These are phyloP conservation scores for Plasmodium knowlesi DNA, from an alignment of 169 alveolate species.

Conservation along the genomic window DNA sequence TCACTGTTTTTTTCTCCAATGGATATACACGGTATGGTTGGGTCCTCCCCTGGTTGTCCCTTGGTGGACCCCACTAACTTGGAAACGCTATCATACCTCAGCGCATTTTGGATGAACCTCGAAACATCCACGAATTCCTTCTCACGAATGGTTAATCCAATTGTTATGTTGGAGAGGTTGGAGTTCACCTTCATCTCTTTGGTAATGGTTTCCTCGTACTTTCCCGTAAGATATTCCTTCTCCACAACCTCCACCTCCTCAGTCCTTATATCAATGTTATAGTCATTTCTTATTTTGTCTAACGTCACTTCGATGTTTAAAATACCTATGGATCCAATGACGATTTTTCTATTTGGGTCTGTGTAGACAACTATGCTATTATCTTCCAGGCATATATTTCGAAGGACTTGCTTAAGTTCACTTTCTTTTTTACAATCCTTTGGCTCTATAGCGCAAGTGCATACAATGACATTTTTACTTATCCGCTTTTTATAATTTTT, in stretches of 20 bases:
- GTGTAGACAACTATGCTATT: conserved; percentile 40
- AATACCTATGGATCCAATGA: conserved; percentile 74
- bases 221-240: conserved; percentile 57
- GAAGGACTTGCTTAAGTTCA: conserved; percentile 45
- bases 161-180: conserved; percentile 5
- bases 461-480: conserved; percentile 46
- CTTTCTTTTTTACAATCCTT: conserved; percentile 60
- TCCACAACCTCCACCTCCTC: conserved; percentile 49
- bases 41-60: background rate
- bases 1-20: background rate
- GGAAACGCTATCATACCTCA: conserved; percentile 18
- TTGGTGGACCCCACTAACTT: background rate
- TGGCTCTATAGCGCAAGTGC: conserved; percentile 73
- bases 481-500: conserved; percentile 62
- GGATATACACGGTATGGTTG: background rate
- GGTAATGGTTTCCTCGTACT: conserved; percentile 34
- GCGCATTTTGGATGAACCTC: conserved; percentile 40
- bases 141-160: conserved; percentile 56
- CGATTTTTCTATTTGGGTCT: conserved; percentile 34
- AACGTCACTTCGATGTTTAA: conserved; percentile 69
- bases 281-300: conserved; percentile 64
- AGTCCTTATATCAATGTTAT: conserved; percentile 54
- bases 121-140: conserved; percentile 61
- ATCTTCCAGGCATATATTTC: conserved; percentile 70
- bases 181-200: conserved; percentile 66